A percentile compares a stretch with the other conserved stretches of the same genome.
phyloP scores from a whole-genome alignment of 495 filamentous ascomycete genomes.

The Sordaria brevicollis region DNA sequence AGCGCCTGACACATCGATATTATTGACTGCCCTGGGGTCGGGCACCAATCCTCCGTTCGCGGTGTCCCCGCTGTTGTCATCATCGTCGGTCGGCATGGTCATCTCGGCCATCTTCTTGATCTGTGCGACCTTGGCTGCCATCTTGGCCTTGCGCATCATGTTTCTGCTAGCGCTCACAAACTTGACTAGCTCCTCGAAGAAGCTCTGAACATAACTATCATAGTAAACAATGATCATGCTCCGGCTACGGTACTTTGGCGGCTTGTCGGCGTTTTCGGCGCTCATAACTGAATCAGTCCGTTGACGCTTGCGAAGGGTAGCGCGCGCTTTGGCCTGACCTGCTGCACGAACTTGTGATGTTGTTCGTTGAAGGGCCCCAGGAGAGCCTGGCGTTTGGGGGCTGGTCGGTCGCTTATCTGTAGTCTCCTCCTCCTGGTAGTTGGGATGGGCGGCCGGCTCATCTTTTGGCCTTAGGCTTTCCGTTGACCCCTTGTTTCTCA shows the following conservation, averaged over 20 bases:
- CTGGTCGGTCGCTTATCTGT: slow-evolving; percentile 5
- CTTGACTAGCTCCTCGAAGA: slow-evolving; percentile 71
- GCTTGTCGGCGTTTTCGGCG: slow-evolving; percentile 26
- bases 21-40: background rate
- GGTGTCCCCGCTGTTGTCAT: slow-evolving; percentile 1
- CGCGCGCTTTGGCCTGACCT: slow-evolving; percentile 32
- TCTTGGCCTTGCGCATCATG: slow-evolving; percentile 70
- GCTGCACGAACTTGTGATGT: slow-evolving; percentile 32
- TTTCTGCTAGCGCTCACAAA: slow-evolving; percentile 72
- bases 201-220: slow-evolving; percentile 72
- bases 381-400: slow-evolving; percentile 18
- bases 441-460: slow-evolving; percentile 27
- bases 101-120: slow-evolving; percentile 44
- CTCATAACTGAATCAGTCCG: slow-evolving; percentile 52
- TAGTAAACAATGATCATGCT: slow-evolving; percentile 83
- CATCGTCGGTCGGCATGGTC: slow-evolving; percentile 33
- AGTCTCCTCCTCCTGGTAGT: slow-evolving; percentile 7
- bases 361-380: slow-evolving; percentile 39
- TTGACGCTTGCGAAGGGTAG: slow-evolving; percentile 40
- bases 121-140: slow-evolving; percentile 50
- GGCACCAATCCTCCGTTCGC: slow-evolving; percentile 3
- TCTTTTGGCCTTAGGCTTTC: slow-evolving; percentile 51
- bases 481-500: slow-evolving; percentile 51
- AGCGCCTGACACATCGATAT: background rate
- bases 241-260: slow-evolving; percentile 53